Evolutionary conservation across 805 yeast species (phyloP), one percentile per base, ranked within the genome.

Genomic region (Myxozyma mucilagina): DNA sequence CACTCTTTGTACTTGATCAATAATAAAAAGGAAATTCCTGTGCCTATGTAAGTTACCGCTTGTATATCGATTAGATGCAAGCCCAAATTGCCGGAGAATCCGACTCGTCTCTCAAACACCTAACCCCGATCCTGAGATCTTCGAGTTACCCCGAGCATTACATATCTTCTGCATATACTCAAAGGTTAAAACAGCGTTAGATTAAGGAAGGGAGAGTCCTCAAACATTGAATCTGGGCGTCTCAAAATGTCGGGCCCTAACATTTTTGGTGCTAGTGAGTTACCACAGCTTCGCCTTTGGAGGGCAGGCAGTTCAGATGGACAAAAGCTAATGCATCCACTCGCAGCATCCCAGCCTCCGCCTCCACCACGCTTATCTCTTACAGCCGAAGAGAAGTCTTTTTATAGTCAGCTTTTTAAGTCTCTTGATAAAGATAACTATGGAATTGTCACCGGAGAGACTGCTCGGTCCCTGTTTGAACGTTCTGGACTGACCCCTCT

Each of bases 401-500:
- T 84, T 56, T 91, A 84, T 72, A 84, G 88, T n/a, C 85, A 84
- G 61, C 79, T 91, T 55, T 94, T 94, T 79, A 82, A 82, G 64
- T 79, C 87, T 48, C 79, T 93, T 68, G 99, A 94, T 73, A 82
- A 87, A 2, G 94, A 89, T 68, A 80, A 81, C 48, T 76, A 87
- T 48, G 97, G 97, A 4, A 80, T 87, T 35, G 87, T 93, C 60
- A 88, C 97, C 3, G 99, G 99, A 39, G 92, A 87, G 42, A 84
- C 86, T 43, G 89, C 96, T 11, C 84, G 94, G 67, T 80, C 90
- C 11, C 79, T 96, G 6, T 85, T 94, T 65, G 96, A 91, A 69
- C 88, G 87, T 61, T 86, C 96, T 2, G 96, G 96, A 1, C 79
- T 94, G 51, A 85, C 94, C 5, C 87, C 96, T 3, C 79, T 85